A percentile compares a stretch with the other conserved stretches of the same genome.
Conservation (phyloP, 1,139 yeast species). For the Yamadazyma dushanensis region DNA sequence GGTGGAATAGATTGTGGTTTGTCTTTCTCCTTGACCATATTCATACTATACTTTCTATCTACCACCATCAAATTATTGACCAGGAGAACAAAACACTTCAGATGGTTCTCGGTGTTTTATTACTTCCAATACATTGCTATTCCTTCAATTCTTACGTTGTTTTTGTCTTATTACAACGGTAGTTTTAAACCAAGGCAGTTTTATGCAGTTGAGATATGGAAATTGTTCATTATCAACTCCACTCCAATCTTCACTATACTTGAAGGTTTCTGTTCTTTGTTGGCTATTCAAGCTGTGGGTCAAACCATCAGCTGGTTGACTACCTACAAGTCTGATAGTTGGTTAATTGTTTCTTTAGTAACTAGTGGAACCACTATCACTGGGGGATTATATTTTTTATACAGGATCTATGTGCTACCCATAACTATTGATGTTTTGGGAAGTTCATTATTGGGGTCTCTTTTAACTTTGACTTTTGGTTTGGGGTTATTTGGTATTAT, state of each 20-base stretch:
- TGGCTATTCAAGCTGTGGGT: constrained; percentile 89
- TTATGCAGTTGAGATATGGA: constrained; percentile 54
- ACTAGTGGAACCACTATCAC: constrained; percentile 77
- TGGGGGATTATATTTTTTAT: constrained; percentile 72
- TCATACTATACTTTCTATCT: constrained; percentile 63
- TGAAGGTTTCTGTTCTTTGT: constrained; percentile 89
- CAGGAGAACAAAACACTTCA: constrained; percentile 47
- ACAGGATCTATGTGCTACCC: constrained; percentile 77
- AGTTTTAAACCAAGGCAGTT: constrained; percentile 13
- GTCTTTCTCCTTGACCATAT: constrained; percentile 77
- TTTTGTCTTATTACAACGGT: constrained; percentile 51
- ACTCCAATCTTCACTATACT: constrained; percentile 86
- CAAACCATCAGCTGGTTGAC: constrained; percentile 77
- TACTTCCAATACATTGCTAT: constrained; percentile 80
- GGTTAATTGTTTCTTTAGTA: constrained; percentile 77
- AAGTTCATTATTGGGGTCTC: constrained; percentile 84
- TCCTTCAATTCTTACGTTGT: constrained; percentile 77
- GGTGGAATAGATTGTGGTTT: constrained; percentile 92
- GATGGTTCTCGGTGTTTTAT: constrained; percentile 61
- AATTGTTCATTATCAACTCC: constrained; percentile 64
- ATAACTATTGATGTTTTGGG: constrained; percentile 67
- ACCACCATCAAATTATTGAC: constrained; percentile 69
- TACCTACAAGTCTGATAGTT: constrained; percentile 65
- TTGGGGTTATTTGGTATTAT: constrained; percentile 83
- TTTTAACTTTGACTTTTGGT: constrained; percentile 72